Evolutionary conservation across 352 stramenopile genomes (phyloP), one percentile per base, ranked within the genome.

Genomic region (Phytophthora brassicae): DNA sequence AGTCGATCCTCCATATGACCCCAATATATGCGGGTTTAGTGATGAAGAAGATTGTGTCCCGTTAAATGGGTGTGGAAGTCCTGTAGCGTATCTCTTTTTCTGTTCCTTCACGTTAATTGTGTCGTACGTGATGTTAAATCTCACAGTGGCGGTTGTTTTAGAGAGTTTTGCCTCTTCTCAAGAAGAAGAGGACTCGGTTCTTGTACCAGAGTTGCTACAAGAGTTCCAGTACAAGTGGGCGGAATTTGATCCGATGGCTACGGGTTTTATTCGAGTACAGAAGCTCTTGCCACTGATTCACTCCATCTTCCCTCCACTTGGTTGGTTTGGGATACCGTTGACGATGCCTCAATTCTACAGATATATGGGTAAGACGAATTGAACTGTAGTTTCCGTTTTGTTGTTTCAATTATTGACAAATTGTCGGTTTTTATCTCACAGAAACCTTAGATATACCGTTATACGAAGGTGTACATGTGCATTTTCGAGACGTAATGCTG

Each of bases 71-170:
- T 97, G 92, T 55, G 84, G 85, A 11, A 91, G 71, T 45, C 58
- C 70, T 14, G 49, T 84, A 24, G 72, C 86, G 7, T 93, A 76
- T 53, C 48, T 64, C 0, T 96, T 94, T 64, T 91, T 91, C 56
- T 89, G 80, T 59, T 58, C 75, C 4, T 98, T 98, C 60, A 97
- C 89, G 16, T 56, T 98, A 49, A 74, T 98, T n/a, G 79, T 98
- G 29, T 96, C 84, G 12, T 98, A 95, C 56, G 81, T 98, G 12
- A 90, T 97, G 69, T 77, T 98, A 19, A 98, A 98, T 56, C 73
- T 98, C 46, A 98, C 96, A 41, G 97, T 98, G 23, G 93, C 89
- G 23, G 88, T 98, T 29, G 96, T 98, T 49, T 80, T 98, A 8
- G 90, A 98, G 50, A 86, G 88, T 42, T 98, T 98, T 72, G 92